These are phyloP conservation scores for Bruguiera parviflora DNA, from an alignment of 345 rosid genomes.

Conservation along the genomic window DNA sequence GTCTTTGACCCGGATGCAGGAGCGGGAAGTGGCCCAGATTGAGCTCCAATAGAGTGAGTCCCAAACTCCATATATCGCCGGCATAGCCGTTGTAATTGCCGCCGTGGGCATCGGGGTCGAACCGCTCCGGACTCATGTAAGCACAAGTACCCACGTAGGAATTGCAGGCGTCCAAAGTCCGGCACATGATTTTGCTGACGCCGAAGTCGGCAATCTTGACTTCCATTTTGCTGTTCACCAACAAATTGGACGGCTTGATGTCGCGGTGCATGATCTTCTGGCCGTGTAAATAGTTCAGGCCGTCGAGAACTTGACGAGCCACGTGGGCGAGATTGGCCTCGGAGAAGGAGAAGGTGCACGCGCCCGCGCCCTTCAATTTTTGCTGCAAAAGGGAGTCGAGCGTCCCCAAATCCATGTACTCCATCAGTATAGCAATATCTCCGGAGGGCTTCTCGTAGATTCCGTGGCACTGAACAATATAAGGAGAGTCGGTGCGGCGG, in stretches of 20 bases:
- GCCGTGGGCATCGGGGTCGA: constrained; percentile 64
- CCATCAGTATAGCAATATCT: constrained; percentile 67
- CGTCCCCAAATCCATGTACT: constrained; percentile 76
- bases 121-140: constrained; percentile 90
- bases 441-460: constrained; percentile 61
- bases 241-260: constrained; percentile 74
- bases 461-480: constrained; percentile 57
- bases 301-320: constrained; percentile 62
- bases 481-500: constrained; percentile 70
- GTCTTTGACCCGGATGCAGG: constrained; percentile 61
- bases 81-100: constrained; percentile 67
- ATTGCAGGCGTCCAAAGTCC: constrained; percentile 67
- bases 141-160: constrained; percentile 94
- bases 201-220: constrained; percentile 90
- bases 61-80: constrained; percentile 90
- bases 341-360: constrained; percentile 23
- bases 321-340: constrained; percentile 48
- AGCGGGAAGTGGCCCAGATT: constrained; percentile 72
- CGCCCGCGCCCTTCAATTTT: constrained; percentile 22
- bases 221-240: constrained; percentile 51
- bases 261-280: constrained; percentile 77
- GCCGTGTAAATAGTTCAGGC: constrained; percentile 60
- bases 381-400: constrained; percentile 44
- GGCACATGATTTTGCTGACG: constrained; percentile 68
- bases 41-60: constrained; percentile 74